Base-by-base conservation (phyloP, 495 filamentous ascomycete genomes). In the Chaetomium fimeti region DNA sequence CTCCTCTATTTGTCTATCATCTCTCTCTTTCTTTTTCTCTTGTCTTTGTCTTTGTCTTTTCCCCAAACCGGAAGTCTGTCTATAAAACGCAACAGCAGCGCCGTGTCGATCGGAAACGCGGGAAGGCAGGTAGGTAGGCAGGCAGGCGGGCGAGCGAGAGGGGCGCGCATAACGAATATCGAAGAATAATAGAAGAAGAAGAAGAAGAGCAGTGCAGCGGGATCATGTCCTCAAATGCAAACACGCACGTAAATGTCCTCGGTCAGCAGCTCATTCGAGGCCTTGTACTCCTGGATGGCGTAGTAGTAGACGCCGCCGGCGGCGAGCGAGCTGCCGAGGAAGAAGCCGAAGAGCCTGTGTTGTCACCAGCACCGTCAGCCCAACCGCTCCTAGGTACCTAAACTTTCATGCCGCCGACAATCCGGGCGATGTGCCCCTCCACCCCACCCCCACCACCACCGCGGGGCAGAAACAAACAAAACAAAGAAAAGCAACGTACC, bases 181-280 rank as follows among this genome's bases (percentile, higher is more conserved):
- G 40, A 66, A 54, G 36, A 56, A 68, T 43, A 60, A 40, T 20
- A 28, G 28, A 12, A 22, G 11, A 32, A 60, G 16, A 53, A 54
- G 15, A 49, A 53, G 2, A 49, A 56, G 51, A 61, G 66, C 68
- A 69, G 24, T 22, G 57, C 55, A 57, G 32, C 32, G 32, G 32
- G 29, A 7, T 7, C n/a, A 42, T 36, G 38, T n/a, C 12, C 12
- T 79, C 74, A 81, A 69, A 80, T 80, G 78, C 78, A 77, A 59
- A 73, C 69, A 86, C 91, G 74, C 85, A 98, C 94, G 78, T 90
- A 90, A 75, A 98, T 97, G 81, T 98, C 94, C 78, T 96, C 91
- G 51, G 89, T 94, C 77, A 98, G 78, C 73, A 97, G 84, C 78
- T 96, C 91, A 76, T 98, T 98, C 61, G 92, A 90, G 43, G 94